Base-by-base conservation (phyloP, 2,329 filamentous ascomycete species). In the Drechslerella dactyloides region DNA sequence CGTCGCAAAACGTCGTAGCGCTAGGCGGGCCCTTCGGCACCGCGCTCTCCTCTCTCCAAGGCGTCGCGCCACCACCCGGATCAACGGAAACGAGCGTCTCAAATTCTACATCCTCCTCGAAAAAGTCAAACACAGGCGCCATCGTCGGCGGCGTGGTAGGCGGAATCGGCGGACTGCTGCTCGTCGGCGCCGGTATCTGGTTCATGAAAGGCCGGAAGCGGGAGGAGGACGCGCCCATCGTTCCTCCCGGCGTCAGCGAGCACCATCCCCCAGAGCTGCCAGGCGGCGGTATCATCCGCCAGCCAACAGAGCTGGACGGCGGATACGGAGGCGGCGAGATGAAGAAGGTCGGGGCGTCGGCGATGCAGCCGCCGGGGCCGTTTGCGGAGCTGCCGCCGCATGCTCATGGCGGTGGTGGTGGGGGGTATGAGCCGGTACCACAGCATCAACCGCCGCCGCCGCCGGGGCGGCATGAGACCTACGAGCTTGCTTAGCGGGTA, bases 81-180 rank as follows among this genome's bases (percentile, higher is more conserved):
- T 2, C 37, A 42, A 35, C 52, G n/a, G 40, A 33, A n/a, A 44
- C 59, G 21, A 24, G 50, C 8, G 7, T 21, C 10, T 17, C 27
- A 21, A 15, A 35, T 19, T 48, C 42, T 2, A 21, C n/a, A 24
- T 11, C 55, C 7, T 10, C 5, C 8, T 30, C 40, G 2, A 48
- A 63, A 30, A 50, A 48, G 11, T 75, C 78, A 4, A 77, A 78
- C 52, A 75, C 80, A 7, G 82, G 81, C 5, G 79, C 82, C 17
- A 83, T 84, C 51, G 82, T 78, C 7, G 83, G 82, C 10, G 82
- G 82, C 30, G 79, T 79, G 1, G 81, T 83, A 8, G 82, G 82
- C 19, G 83, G 83, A n/a, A 79, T 83, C 2, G 80, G 75, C 0
- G 79, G 75, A n/a, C 73, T 84, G 19, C 80, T 77, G 0, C 75